Percentiles rank a stretch among this genome's conserved stretches.
phyloP scores from a whole-genome alignment of 345 rosid species.

The Mercurialis annua region DNA sequence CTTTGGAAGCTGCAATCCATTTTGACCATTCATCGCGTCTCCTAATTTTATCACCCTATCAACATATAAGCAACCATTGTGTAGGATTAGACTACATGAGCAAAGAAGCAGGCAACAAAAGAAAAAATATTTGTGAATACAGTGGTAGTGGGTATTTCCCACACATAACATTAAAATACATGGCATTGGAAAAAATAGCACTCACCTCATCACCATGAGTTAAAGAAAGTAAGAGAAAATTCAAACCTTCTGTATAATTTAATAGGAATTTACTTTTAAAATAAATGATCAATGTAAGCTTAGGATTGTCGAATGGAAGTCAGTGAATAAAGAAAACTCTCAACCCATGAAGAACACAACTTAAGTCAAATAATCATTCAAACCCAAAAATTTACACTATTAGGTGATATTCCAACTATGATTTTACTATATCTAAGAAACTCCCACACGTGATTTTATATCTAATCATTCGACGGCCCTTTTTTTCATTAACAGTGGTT shows the following conservation, averaged over 20 bases:
- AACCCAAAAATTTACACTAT: too few relatives aligned
- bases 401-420: too few relatives aligned
- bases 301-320: background rate
- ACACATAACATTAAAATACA: background rate
- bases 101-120: background rate
- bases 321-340: background rate
- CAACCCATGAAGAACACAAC: background rate
- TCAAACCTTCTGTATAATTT: background rate
- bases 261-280: background rate
- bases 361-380: too few relatives aligned
- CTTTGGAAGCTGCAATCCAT: constrained; percentile 51
- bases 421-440: too few relatives aligned
- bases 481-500: too few relatives aligned
- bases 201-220: background rate
- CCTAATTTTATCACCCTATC: constrained; percentile 73
- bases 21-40: constrained; percentile 71
- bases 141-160: too few relatives aligned
- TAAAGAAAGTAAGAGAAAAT: background rate
- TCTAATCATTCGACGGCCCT: too few relatives aligned
- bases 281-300: background rate
- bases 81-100: constrained; percentile 3
- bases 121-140: too few relatives aligned
- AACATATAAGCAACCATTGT: constrained; percentile 17
- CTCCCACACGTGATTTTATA: too few relatives aligned
- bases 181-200: background rate